phyloP scores from a whole-genome alignment of 2,329 filamentous ascomycete species.

The Fusarium albidum region DNA sequence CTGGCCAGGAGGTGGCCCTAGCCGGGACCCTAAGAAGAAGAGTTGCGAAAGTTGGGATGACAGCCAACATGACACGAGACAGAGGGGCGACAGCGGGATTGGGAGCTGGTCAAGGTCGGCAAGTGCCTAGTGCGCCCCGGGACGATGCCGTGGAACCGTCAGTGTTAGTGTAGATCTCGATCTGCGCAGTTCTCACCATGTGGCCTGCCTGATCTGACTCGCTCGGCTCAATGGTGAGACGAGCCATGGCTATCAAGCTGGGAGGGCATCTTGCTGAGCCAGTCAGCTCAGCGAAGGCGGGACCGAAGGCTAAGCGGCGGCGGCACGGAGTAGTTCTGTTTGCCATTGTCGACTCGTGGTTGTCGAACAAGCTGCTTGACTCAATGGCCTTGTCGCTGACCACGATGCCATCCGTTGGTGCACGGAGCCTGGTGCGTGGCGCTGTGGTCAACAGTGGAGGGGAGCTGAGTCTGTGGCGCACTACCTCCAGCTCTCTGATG shows the following conservation, averaged over 20 bases:
- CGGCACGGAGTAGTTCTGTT: not conserved
- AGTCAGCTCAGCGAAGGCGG: constrained; percentile 27
- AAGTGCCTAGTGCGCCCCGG: constrained; percentile 16
- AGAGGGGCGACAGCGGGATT: constrained; percentile 27
- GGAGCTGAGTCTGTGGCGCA: constrained; percentile 31
- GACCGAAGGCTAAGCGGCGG: constrained; percentile 7
- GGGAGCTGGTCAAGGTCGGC: constrained; percentile 12
- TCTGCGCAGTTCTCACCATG: constrained; percentile 32
- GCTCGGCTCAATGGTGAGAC: constrained; percentile 33
- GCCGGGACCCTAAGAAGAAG: constrained; percentile 15
- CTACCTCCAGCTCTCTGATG: constrained; percentile 14
- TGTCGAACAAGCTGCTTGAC: constrained; percentile 27
- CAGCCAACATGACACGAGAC: constrained; percentile 26
- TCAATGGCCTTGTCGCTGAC: constrained; percentile 18
- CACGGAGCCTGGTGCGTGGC: constrained; percentile 22
- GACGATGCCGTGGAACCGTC: constrained; percentile 30
- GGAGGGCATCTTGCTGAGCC: constrained; percentile 26
- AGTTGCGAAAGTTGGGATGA: constrained; percentile 33
- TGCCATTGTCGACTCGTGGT: constrained; percentile 10
- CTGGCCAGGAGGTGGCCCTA: constrained; percentile 11
- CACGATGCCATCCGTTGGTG: constrained; percentile 25
- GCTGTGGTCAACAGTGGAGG: constrained; percentile 16
- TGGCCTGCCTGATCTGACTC: constrained; percentile 40
- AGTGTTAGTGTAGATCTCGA: constrained; percentile 42
- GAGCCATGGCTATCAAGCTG: constrained; percentile 28